A percentile compares a stretch with the other conserved stretches of the same genome.
These are phyloP conservation scores for Cruciata laevipes DNA, from an alignment of 257 asterid genomes.

Conservation along the genomic window DNA sequence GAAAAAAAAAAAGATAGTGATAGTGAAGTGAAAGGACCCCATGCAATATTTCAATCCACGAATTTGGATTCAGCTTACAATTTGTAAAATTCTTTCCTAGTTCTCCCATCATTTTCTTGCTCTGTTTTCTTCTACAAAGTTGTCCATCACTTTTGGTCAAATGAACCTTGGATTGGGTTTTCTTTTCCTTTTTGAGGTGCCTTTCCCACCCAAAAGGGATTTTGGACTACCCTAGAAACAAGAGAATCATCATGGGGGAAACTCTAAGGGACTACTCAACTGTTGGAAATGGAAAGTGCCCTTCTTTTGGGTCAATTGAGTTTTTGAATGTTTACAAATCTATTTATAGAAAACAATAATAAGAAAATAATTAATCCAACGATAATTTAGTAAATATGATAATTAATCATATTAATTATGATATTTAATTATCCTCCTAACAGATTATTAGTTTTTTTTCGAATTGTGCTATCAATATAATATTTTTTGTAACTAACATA, in stretches of 20 bases:
- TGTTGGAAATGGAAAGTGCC: neutral
- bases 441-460: too few species aligned
- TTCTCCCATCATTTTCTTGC: neutral
- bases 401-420: too few species aligned
- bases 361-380: too few species aligned
- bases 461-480: too few species aligned
- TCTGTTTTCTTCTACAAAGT: neutral
- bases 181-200: constrained; percentile 10
- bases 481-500: too few species aligned
- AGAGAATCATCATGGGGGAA: neutral
- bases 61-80: neutral
- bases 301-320: neutral
- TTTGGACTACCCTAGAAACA: neutral
- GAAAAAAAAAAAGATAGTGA: neutral
- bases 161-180: constrained; percentile 8
- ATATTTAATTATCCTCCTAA: too few species aligned
- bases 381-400: too few species aligned
- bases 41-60: neutral
- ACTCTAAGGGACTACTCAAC: neutral
- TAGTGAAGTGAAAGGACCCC: constrained; percentile 15
- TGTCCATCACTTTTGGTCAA: constrained; percentile 9
- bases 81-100: neutral
- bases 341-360: too few species aligned
- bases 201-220: neutral
- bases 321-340: too few species aligned